Conservation (phyloP, 148 eudicot species). For the Polygonum aviculare region DNA sequence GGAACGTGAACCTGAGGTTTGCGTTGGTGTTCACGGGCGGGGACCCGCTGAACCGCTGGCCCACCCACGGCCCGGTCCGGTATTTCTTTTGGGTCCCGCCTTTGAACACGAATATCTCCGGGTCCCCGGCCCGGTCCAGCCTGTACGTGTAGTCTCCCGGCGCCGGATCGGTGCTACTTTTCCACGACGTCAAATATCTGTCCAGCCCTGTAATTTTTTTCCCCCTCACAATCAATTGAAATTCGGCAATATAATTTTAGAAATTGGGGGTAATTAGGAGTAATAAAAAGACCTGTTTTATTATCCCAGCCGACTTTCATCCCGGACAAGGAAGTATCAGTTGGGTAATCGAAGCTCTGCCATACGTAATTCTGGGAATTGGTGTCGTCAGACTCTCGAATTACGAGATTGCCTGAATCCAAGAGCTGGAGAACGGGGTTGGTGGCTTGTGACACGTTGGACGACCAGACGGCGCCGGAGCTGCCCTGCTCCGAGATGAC, state of each 20-base stretch:
- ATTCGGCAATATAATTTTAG: too few species aligned
- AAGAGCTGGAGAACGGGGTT: constrained; percentile 36
- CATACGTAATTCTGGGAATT: constrained; percentile 25
- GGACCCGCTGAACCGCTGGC: constrained; percentile 19
- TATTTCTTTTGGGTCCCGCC: constrained; percentile 7
- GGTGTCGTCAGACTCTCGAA: constrained; percentile 18
- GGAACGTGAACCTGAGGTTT: constrained; percentile 2
- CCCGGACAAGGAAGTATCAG: constrained; percentile 47
- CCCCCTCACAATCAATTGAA: not conserved
- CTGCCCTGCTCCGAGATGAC: constrained; percentile 12
- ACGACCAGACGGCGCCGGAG: constrained; percentile 25
- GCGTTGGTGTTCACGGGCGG: constrained; percentile 15
- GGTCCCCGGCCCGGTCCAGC: constrained; percentile 18
- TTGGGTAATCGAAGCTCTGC: constrained; percentile 65
- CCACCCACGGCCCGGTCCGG: constrained; percentile 29
- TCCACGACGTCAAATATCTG: constrained; percentile 42
- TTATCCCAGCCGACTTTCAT: constrained; percentile 44
- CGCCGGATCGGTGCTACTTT: constrained; percentile 39
- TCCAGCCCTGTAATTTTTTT: constrained; percentile 11
- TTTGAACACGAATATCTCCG: constrained; percentile 11
- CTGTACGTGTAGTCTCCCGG: constrained; percentile 25
- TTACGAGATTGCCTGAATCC: constrained; percentile 48
- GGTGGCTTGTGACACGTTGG: not conserved
- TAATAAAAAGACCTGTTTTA: constrained; percentile 12
- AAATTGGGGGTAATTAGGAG: too few species aligned